Evolutionary conservation across 768 basidiomycete genomes (phyloP), one percentile per base, ranked within the genome.

Genomic region (Leccinum obscurum): DNA sequence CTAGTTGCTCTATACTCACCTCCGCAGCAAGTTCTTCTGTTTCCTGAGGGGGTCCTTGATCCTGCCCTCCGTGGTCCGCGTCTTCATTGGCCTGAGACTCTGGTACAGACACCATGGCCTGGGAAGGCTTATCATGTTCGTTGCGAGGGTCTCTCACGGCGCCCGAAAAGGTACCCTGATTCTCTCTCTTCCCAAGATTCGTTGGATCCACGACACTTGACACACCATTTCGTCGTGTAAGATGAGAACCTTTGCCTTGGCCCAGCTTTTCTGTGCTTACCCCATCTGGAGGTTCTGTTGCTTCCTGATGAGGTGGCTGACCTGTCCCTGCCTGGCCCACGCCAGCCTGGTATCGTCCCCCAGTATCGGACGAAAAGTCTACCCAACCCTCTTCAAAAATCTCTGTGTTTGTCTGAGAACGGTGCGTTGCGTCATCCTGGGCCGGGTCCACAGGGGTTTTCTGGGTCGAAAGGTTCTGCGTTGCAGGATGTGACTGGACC

Each of bases 161-260:
- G 30, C 3, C 14, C 35, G 35, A 14, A 35, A 14, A 6, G 6
- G 7, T 32, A 6, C 15, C 53, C 62, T 61, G 26, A 67, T 11
- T 11, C 5, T 11, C n/a, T 63, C 59, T 63, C 44, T 62, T 61
- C 3, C 63, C 61, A n/a, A 58, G 30, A 3, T 63, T 64, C n/a
- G 66, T 70, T 5, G 68, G 66, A 3, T 66, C 68, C 62, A 68
- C 62, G 28, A 64, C 49, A 22, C 68, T 70, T n/a, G 1, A 1
- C 2, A 50, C 6, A 6, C 7, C 26, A 28, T 28, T 28, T 28
- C 26, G 26, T 26, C 26, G 26, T 26, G 26, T 26, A 26, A 6
- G 26, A 26, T 26, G 6, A 26, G 26, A 26, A 26, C 26, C 28
- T 44, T 64, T 56, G 10, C 52, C 52, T 13, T 26, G 50, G 28